Base-by-base conservation (phyloP, 352 stramenopile species). In the Aphanomyces euteiches region DNA sequence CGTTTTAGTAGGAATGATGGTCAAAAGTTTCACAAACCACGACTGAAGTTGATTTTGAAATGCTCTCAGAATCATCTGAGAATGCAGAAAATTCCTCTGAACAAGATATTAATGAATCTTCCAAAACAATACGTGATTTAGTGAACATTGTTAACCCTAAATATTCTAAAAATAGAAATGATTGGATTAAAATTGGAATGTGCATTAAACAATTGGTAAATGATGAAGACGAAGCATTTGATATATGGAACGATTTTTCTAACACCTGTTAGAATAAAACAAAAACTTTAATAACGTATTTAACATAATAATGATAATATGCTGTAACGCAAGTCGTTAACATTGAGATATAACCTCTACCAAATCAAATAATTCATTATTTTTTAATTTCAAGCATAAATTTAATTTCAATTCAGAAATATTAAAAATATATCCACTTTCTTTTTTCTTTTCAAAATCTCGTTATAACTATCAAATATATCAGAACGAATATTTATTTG, bases 161-260 rank as follows among this genome's bases (percentile, higher is more conserved):
- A 28, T 28, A 28, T 28, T 28, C 28, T 28, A 28, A 28, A 28
- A 28, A 28, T 19, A 53, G 45, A 53, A 19, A 53, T 53, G 45
- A 53, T 53, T 15, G n/a, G 13, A 53, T 19, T n/a, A 53, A n/a
- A n/a, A 50, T 50, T 50, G 43, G 43, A 50, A 50, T n/a, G 43
- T 50, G 1, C 43, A 50, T 50, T 50, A 50, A 50, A 50, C 43
- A 50, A 50, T 50, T 50, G 17, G n/a, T 53, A n/a, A 53, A 53
- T n/a, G 13, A 15, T 53, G 45, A 19, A 53, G n/a, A 53, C 45
- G 45, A 53, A 53, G n/a, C 13, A 19, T 53, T 53, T 53, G 13
- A 19, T 53, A 53, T 53, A 19, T 53, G 45, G n/a, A n/a, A n/a
- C 13, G 13, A n/a, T 53, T n/a, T 15, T n/a, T 53, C n/a, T 53